Base-by-base conservation (phyloP, 768 basidiomycete species). In the Amanita brunnescens region DNA sequence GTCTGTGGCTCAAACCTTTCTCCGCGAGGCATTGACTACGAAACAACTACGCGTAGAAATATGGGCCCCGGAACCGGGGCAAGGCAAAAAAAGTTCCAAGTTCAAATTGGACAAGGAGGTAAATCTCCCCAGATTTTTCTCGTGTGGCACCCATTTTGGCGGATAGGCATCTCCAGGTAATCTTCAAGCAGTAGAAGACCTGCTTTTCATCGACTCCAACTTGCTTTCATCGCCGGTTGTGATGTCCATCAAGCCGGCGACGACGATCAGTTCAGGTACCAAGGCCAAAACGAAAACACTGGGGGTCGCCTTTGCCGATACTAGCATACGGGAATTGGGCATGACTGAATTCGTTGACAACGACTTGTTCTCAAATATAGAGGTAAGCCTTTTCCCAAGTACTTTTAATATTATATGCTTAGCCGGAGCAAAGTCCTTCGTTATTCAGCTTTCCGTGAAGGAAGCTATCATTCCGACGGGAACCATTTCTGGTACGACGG, bases 361-460 rank as follows among this genome's bases (percentile, higher is more conserved):
- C 58, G 96, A 98, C 54, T 70, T 92, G 13, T 98, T 94, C 66
- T 93, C 91, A 0, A 99, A 98, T 59, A 84, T 87, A 2, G 95
- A 99, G 76, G 95, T 91, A 14, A n/a, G 47, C 13, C n/a, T 20
- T 9, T 10, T 20, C 21, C 49, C 18, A 43, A 32, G 18, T 20
- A 30, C 10, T 23, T 50, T 10, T 14, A 32, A 34, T 24, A n/a
- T 30, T 29, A 21, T 7, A 43, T 52, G 6, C 49, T 20, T 33
- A 2, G 37, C n/a, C 1, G n/a, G 32, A 21, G 48, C 30, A 51
- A 21, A 97, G 95, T 92, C 92, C 1, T 77, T 98, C 30, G 71
- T 97, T 32, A 98, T 98, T 53, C 96, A 99, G 64, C 78, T 98
- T 2, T 93, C 91, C 0, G 90, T 92, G n/a, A 98, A 98, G 64